phyloP scores from a whole-genome alignment of 345 rosid genomes.

The Viola odorata region DNA sequence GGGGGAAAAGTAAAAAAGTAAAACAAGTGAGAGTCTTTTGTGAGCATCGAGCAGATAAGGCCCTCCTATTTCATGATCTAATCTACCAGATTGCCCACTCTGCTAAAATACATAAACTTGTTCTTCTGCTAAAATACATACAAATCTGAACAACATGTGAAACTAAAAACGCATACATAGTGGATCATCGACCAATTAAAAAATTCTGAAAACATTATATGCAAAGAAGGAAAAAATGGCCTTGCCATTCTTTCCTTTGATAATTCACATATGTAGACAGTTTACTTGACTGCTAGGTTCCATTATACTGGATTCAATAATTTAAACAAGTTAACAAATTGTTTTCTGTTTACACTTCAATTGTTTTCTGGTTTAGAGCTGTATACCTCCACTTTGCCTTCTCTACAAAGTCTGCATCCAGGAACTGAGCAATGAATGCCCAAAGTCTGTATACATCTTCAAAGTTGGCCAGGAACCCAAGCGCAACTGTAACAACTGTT shows the following conservation, averaged over 20 bases:
- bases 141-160: not conserved
- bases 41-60: too few species aligned
- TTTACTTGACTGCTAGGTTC: not conserved
- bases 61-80: too few species aligned
- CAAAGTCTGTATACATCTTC: slow-evolving; percentile 78
- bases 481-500: slow-evolving; percentile 63
- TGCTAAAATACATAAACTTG: not conserved
- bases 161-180: not conserved
- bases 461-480: slow-evolving; percentile 77
- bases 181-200: slow-evolving; percentile 5
- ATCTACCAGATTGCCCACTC: not conserved
- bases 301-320: not conserved
- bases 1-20: too few species aligned
- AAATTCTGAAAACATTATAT: not conserved
- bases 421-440: slow-evolving; percentile 76
- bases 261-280: not conserved
- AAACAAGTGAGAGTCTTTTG: too few species aligned
- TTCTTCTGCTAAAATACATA: slow-evolving; percentile 6
- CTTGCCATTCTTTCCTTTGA: not conserved
- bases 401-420: slow-evolving; percentile 88
- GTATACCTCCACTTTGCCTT: slow-evolving; percentile 74
- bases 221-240: slow-evolving; percentile 1
- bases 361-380: slow-evolving; percentile 52
- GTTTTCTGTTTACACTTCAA: slow-evolving; percentile 42
- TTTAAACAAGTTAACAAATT: slow-evolving; percentile 3